These are phyloP conservation scores for Solanum chacoense DNA, from an alignment of 305 asterid genomes.

Conservation along the genomic window DNA sequence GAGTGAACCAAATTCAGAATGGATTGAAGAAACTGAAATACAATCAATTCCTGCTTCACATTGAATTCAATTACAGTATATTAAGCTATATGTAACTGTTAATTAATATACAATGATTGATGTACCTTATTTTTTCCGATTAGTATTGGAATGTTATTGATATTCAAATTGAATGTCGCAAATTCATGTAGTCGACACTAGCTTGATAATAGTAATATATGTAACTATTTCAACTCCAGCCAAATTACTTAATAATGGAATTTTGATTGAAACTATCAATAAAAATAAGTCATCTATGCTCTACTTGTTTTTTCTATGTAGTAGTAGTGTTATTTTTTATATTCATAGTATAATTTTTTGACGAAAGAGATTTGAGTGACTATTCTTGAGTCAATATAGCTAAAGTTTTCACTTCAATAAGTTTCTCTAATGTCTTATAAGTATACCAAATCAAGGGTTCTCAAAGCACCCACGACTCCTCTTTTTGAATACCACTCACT, in stretches of 20 bases:
- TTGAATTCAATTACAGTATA: background rate
- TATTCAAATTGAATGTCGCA: background rate
- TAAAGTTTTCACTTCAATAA: background rate
- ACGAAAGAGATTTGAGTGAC: background rate
- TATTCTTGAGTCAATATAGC: background rate
- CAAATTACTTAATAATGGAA: background rate
- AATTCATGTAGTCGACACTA: background rate
- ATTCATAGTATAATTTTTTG: background rate
- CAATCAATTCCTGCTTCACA: background rate
- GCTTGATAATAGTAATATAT: background rate
- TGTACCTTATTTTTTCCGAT: background rate
- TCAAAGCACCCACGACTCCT: background rate
- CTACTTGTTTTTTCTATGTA: background rate
- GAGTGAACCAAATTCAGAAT: slow-evolving; percentile 51
- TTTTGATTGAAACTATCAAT: background rate
- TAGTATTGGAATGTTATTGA: background rate
- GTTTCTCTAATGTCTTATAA: background rate
- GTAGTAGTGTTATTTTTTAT: no score
- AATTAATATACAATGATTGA: background rate
- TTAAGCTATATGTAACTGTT: background rate
- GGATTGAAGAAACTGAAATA: slow-evolving; percentile 44
- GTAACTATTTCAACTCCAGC: background rate
- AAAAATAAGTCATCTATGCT: background rate
- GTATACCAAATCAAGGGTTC: background rate
- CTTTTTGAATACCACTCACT: background rate